Percentiles rank a stretch among this genome's conserved stretches.
Conservation (phyloP, 192 early-diverging fungal genomes). For the Geranomyces variabilis region DNA sequence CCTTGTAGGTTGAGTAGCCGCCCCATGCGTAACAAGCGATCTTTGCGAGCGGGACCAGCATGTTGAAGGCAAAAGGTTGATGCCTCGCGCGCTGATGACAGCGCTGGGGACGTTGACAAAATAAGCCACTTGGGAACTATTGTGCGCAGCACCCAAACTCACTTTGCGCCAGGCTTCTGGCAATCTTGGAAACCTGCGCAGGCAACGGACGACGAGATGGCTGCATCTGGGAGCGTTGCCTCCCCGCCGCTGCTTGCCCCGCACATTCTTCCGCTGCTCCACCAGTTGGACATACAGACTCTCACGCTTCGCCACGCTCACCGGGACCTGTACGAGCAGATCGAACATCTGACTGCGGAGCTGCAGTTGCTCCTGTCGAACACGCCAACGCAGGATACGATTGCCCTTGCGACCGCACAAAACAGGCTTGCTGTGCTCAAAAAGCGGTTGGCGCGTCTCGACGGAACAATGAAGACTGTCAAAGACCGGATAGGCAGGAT, state of each 20-base stretch:
- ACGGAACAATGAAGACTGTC: constrained; percentile 13
- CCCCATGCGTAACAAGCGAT: constrained; percentile 28
- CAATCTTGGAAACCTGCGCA: too few relatives aligned
- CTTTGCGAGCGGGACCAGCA: constrained; percentile 28
- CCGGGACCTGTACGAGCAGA: constrained; percentile 25
- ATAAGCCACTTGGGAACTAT: too few relatives aligned
- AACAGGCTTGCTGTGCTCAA: constrained; percentile 17
- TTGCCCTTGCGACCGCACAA: background rate
- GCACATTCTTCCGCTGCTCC: constrained; percentile 21
- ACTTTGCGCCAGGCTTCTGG: too few relatives aligned
- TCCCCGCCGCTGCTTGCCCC: constrained; percentile 7
- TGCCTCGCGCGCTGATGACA: too few relatives aligned
- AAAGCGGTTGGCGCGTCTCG: constrained; percentile 13
- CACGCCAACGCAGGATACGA: constrained; percentile 10
- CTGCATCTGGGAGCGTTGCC: too few relatives aligned
- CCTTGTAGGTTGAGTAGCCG: constrained; percentile 33
- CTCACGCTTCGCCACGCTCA: constrained; percentile 21
- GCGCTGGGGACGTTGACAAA: too few relatives aligned
- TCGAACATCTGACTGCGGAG: constrained; percentile 25
- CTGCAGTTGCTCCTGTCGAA: constrained; percentile 23
- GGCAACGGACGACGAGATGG: too few relatives aligned
- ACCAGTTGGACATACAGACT: constrained; percentile 25
- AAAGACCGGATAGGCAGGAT: constrained; percentile 13
- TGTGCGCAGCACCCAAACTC: too few relatives aligned
- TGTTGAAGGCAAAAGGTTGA: background rate